Evolutionary conservation across 352 stramenopile species (phyloP), one percentile per base, ranked within the genome.

Genomic region (Nothophytophthora sp.): DNA sequence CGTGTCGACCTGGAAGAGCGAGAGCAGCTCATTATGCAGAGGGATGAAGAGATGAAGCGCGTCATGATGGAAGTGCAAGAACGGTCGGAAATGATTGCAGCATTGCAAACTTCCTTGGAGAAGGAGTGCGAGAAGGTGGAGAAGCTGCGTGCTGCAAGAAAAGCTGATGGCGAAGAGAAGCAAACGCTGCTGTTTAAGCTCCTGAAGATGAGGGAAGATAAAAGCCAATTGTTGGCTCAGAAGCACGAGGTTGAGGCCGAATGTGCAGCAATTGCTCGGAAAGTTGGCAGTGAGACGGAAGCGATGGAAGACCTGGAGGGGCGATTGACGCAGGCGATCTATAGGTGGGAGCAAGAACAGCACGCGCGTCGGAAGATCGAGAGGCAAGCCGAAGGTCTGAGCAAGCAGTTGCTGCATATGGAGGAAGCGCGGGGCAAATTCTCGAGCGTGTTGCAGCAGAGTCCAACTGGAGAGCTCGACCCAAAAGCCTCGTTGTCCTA

Each of bases 341-440:
- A 83, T 22, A 70, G 60, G 4, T 86, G 67, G 50, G 64, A 88
- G 50, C 63, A 84, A 40, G 78, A 88, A 30, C 70, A 84, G n/a
- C 43, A 35, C 16, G 44, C 46, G 5, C 60, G 67, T n/a, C 56
- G 50, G 12, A 66, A 63, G 36, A 49, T 63, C 3, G 81, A 87
- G 49, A 50, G 57, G 3, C 67, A 73, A 40, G 27, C 63, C 9
- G 74, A 86, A 37, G 28, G 49, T 7, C 35, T 67, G 0, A 65
- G 45, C 12, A 40, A 42, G 0, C 74, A 87, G 40, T 49, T 86
- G 9, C 18, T 73, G 12, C 48, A 54, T 34, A 70, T 87, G 50
- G 75, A 90, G 36, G 73, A 90, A 7, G 74, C 86, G 35, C 34
- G 78, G 19, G 70, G 70, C 3, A 55, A 55, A 8, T 89, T 85